A percentile compares a stretch with the other conserved stretches of the same genome.
phyloP scores from a whole-genome alignment of 108 stramenopile genomes.

The Fistulifera solaris region DNA sequence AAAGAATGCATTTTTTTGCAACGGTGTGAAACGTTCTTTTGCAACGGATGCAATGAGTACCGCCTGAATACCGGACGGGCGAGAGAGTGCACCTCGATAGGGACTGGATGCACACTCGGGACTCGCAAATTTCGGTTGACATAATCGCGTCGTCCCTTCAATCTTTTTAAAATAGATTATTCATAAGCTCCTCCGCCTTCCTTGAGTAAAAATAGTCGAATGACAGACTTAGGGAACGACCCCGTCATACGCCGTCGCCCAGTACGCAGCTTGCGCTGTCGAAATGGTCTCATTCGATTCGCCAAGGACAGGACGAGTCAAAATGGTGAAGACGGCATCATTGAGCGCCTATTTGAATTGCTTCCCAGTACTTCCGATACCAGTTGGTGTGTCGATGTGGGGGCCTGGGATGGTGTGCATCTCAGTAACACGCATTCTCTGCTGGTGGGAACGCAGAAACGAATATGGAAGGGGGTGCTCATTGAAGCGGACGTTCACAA shows the following conservation, averaged over 20 bases:
- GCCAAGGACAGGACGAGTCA: constrained; percentile 49
- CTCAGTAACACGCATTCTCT: constrained; percentile 65
- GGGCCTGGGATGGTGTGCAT: constrained; percentile 82
- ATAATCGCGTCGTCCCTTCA: too few species aligned
- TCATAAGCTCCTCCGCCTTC: too few species aligned
- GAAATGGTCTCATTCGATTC: constrained; percentile 60
- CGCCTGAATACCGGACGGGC: too few species aligned
- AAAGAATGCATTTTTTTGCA: too few species aligned
- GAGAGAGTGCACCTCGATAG: too few species aligned
- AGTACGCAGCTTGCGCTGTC: constrained; percentile 20
- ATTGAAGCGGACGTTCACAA: constrained; percentile 61
- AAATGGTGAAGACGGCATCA: constrained; percentile 80
- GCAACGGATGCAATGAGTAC: too few species aligned
- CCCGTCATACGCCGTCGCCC: constrained; percentile 30
- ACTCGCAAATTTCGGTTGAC: too few species aligned
- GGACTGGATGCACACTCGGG: too few species aligned
- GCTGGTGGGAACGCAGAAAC: constrained; percentile 12
- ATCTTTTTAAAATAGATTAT: too few species aligned
- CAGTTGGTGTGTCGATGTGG: constrained; percentile 69
- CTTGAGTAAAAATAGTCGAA: too few species aligned
- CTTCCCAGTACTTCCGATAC: constrained; percentile 14
- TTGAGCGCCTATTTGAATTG: constrained; percentile 40
- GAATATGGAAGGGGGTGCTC: constrained; percentile 55
- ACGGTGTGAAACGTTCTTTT: too few species aligned
- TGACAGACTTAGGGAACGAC: background rate